Percentiles rank a stretch among this genome's conserved stretches.
Conservation (phyloP, 2,329 filamentous ascomycete species). For the Penicillium sumatraense region DNA sequence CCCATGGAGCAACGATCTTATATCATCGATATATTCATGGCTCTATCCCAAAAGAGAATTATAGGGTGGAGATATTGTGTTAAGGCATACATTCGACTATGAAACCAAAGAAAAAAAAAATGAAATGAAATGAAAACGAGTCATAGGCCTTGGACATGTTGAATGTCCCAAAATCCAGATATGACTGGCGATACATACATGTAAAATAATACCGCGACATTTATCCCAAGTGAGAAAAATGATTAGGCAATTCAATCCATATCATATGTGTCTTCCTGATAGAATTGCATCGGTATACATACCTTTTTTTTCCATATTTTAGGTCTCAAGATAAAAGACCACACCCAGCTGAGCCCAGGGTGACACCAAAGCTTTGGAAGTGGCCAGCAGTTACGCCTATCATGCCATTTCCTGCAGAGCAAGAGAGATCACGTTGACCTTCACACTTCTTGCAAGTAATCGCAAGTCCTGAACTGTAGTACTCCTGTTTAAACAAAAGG, state of each 20-base stretch:
- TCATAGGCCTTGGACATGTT: slow-evolving; percentile 4
- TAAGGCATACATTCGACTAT: no score
- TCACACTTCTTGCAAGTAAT: slow-evolving; percentile 22
- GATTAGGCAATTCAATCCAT: background rate
- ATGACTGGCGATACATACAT: background rate
- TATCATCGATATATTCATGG: no score
- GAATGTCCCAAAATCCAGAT: slow-evolving; percentile 4
- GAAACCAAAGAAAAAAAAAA: no score
- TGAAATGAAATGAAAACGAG: slow-evolving; percentile 1
- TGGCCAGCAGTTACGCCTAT: slow-evolving; percentile 29
- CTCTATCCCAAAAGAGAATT: no score
- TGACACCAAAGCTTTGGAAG: slow-evolving; percentile 31
- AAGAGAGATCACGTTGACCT: slow-evolving; percentile 30
- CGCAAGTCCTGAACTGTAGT: slow-evolving; percentile 31
- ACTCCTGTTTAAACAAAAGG: slow-evolving; percentile 21
- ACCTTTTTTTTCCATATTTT: no score
- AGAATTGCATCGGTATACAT: no score
- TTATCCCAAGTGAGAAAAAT: slow-evolving; percentile 5
- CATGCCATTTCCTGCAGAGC: slow-evolving; percentile 34
- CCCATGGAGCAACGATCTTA: no score
- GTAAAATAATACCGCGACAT: no score
- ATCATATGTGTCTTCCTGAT: background rate
- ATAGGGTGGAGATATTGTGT: no score
- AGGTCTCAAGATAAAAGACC: slow-evolving; percentile 1
- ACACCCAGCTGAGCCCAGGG: slow-evolving; percentile 26